Evolutionary conservation across 1,284 basidiomycete genomes (phyloP).

Genomic region (Apiotrichum porosum): DNA sequence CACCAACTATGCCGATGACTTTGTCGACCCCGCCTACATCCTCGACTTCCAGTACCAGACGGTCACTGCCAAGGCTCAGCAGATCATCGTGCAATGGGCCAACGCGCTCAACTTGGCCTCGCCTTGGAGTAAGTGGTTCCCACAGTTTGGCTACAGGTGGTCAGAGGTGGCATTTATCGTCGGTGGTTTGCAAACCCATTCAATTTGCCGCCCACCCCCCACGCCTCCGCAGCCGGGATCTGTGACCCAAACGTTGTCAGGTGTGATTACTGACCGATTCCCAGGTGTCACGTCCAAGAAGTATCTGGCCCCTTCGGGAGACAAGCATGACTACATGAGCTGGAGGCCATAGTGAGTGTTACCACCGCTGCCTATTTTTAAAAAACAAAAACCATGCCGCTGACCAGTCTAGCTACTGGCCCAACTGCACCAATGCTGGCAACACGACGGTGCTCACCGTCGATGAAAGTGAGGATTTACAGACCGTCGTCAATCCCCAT

Average conservation of each 20-base stretch:
- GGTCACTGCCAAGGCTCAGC: constrained; percentile 9
- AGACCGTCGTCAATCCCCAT: no score
- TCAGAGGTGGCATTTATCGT: no score
- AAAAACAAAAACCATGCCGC: no score
- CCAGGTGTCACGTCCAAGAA: constrained; percentile 13
- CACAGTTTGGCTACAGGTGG: no score
- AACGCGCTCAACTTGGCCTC: constrained; percentile 4
- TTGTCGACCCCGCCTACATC: constrained; percentile 10
- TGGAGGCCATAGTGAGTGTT: constrained; percentile 14
- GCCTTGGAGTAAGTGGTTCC: constrained; percentile 14
- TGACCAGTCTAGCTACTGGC: constrained; percentile 24
- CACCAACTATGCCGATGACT: constrained; percentile 16
- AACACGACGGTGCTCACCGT: constrained; percentile 23
- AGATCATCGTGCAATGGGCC: constrained; percentile 15
- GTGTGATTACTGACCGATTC: not conserved
- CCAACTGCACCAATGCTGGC: constrained; percentile 18
- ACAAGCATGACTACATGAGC: constrained; percentile 17
- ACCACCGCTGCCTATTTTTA: no score
- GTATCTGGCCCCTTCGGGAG: constrained; percentile 10
- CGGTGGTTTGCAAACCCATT: no score
- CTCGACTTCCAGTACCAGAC: constrained; percentile 8
- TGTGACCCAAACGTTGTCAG: not conserved
- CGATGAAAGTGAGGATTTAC: constrained; percentile 14
- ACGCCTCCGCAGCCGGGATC: not conserved
- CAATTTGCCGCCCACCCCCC: no score